Conservation (phyloP, 768 basidiomycete genomes). For the Vishniacozyma victoriae region DNA sequence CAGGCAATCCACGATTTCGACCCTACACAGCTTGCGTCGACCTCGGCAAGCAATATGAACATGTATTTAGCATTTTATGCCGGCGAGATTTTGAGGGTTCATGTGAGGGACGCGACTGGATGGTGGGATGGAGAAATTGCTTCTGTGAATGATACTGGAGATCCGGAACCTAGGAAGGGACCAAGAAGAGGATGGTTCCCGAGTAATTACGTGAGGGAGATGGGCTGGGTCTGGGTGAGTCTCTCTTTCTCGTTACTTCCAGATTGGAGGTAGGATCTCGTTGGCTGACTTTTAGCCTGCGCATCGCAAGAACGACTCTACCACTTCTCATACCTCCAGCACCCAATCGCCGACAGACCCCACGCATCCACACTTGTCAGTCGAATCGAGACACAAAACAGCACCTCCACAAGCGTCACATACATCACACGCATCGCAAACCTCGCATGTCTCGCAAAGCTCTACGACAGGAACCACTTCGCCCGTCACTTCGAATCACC, state of each 20-base stretch:
- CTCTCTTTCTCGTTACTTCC: not conserved
- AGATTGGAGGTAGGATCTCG: not conserved
- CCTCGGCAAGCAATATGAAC: constrained; percentile 57
- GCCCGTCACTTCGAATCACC: too few species aligned
- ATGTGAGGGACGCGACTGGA: constrained; percentile 76
- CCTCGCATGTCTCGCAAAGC: not conserved
- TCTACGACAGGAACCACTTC: too few species aligned
- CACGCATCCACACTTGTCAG: not conserved
- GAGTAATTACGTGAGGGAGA: constrained; percentile 67
- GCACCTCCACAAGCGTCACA: not conserved
- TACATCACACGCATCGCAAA: too few species aligned
- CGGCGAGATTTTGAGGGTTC: constrained; percentile 86
- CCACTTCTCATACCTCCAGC: constrained; percentile 20
- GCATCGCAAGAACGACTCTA: constrained; percentile 16
- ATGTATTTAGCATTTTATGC: constrained; percentile 84
- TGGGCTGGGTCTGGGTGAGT: constrained; percentile 24
- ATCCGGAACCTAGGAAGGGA: constrained; percentile 15
- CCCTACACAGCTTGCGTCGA: constrained; percentile 26
- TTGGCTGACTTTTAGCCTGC: not conserved
- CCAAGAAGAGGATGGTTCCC: constrained; percentile 88
- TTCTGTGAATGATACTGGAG: not conserved
- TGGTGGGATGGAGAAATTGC: constrained; percentile 98
- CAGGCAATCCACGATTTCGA: constrained; percentile 82
- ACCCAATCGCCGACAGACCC: constrained; percentile 11
- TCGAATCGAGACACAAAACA: not conserved